phyloP scores from a whole-genome alignment of 2,329 filamentous ascomycete species.

The Ophiostoma novo-ulmi region DNA sequence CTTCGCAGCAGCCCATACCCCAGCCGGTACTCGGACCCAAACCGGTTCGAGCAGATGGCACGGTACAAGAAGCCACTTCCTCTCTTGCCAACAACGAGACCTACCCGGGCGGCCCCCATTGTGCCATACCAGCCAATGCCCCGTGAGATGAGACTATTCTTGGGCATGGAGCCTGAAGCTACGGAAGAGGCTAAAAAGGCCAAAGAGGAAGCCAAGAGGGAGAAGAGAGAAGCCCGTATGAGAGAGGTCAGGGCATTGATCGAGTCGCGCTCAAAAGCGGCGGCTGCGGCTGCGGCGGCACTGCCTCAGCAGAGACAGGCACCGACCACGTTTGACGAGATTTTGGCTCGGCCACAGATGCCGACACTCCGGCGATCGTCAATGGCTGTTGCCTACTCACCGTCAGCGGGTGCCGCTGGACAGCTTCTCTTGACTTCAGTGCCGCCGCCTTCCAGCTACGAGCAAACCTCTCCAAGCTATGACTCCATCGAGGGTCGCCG shows the following conservation, averaged over 20 bases:
- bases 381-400: not conserved
- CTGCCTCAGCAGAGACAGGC: not conserved
- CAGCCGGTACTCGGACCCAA: not conserved
- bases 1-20: not conserved
- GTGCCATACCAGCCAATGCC: not conserved
- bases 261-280: not conserved
- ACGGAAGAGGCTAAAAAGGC: not conserved
- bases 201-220: not conserved
- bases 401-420: not conserved
- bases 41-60: not conserved
- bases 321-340: not conserved
- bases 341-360: not conserved
- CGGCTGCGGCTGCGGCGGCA: not conserved
- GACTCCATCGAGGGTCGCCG: constrained; percentile 3
- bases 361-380: not conserved
- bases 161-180: not conserved
- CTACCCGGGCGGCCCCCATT: not conserved
- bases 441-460: not conserved
- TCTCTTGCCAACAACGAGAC: not conserved
- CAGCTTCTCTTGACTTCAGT: not conserved
- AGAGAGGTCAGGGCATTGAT: not conserved
- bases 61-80: not conserved
- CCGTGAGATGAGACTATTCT: not conserved
- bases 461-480: not conserved
- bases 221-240: not conserved